Conservation (phyloP, 2,329 filamentous ascomycete genomes). For the Fusarium sp. region DNA sequence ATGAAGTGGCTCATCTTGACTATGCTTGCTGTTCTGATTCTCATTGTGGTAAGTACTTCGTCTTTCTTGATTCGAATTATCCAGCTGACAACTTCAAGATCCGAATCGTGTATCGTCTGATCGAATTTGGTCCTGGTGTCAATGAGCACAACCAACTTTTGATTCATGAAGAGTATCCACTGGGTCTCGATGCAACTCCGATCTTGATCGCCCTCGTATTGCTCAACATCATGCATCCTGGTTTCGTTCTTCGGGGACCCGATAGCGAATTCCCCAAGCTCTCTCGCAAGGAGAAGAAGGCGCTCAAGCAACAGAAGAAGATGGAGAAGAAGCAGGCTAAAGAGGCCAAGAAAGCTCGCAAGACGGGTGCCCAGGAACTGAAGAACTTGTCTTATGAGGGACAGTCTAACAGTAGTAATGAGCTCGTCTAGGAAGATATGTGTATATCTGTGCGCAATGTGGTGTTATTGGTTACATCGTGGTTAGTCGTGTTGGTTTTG, state of each 20-base stretch:
- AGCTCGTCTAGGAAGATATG: background rate
- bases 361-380: conserved; percentile 24
- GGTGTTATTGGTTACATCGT: background rate
- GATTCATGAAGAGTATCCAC: conserved; percentile 62
- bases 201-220: conserved; percentile 60
- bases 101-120: conserved; percentile 69
- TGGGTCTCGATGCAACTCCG: conserved; percentile 62
- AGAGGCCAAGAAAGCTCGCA: conserved; percentile 38
- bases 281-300: conserved; percentile 57
- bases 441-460: background rate
- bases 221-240: conserved; percentile 59
- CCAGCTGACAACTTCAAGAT: conserved; percentile 46
- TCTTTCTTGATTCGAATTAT: background rate
- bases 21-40: conserved; percentile 47
- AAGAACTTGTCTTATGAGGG: conserved; percentile 22
- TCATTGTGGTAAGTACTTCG: conserved; percentile 48
- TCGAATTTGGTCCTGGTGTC: conserved; percentile 62
- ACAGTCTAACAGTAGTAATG: conserved; percentile 2
- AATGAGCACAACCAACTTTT: conserved; percentile 56
- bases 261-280: conserved; percentile 56
- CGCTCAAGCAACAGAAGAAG: conserved; percentile 51
- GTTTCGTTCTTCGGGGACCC: conserved; percentile 55
- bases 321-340: conserved; percentile 38
- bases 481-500: background rate
- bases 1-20: conserved; percentile 49